These are phyloP conservation scores for Claviceps capensis DNA, from an alignment of 2,329 filamentous ascomycete species.

Conservation along the genomic window DNA sequence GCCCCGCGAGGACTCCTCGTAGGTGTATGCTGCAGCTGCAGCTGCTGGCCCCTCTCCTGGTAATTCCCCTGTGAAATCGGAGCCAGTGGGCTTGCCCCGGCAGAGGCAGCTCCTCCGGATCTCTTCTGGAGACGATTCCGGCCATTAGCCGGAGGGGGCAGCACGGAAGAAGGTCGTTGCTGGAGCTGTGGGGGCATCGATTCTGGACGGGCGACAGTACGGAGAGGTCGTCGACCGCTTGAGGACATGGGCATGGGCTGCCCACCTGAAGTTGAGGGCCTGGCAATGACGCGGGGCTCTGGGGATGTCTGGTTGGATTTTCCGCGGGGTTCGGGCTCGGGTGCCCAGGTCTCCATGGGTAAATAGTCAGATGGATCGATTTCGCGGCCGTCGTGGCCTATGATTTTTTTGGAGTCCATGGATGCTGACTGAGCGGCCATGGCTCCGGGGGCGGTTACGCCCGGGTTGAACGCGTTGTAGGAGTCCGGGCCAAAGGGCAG, in stretches of 20 bases:
- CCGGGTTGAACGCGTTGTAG: slow-evolving; percentile 59
- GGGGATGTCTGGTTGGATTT: slow-evolving; percentile 16
- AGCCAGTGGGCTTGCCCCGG: slow-evolving; percentile 34
- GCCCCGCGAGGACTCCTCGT: slow-evolving; percentile 27
- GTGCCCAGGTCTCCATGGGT: slow-evolving; percentile 64
- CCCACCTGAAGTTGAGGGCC: slow-evolving; percentile 37
- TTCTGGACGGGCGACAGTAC: slow-evolving; percentile 35
- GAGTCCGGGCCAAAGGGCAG: slow-evolving; percentile 64
- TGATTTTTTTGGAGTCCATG: slow-evolving; percentile 51
- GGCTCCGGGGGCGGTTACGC: slow-evolving; percentile 24
- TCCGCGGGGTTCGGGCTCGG: slow-evolving; percentile 49
- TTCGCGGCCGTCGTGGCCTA: slow-evolving; percentile 61
- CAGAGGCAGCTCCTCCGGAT: slow-evolving; percentile 29
- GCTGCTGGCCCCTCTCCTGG: slow-evolving; percentile 28
- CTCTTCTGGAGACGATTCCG: slow-evolving; percentile 56
- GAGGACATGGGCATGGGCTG: slow-evolving; percentile 38
- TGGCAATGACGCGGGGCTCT: slow-evolving; percentile 26
- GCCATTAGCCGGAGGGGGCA: slow-evolving; percentile 22
- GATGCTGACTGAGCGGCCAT: slow-evolving; percentile 18
- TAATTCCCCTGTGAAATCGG: slow-evolving; percentile 39
- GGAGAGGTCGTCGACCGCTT: slow-evolving; percentile 37
- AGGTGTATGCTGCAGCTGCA: slow-evolving; percentile 20
- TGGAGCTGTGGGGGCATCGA: slow-evolving; percentile 22
- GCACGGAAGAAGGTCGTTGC: slow-evolving; percentile 9
- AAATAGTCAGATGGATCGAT: slow-evolving; percentile 72